These are phyloP conservation scores for Blepharisma japonicum DNA, from an alignment of 73 alveolate genomes.

Conservation along the genomic window DNA sequence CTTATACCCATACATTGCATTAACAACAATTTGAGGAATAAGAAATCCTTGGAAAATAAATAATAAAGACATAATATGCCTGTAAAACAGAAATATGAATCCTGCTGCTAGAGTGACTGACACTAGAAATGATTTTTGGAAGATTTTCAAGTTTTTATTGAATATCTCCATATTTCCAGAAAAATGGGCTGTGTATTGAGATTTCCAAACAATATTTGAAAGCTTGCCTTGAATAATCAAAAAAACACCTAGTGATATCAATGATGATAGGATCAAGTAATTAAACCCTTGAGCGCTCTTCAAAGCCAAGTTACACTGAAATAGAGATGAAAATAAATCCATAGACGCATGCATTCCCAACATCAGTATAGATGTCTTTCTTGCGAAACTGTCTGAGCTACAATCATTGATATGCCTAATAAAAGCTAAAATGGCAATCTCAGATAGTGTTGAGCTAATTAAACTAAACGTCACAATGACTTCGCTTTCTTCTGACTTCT, in stretches of 20 bases:
- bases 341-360: background rate
- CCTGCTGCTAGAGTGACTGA: background rate
- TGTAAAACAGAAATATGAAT: background rate
- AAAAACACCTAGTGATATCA: background rate
- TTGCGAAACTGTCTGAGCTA: slow-evolving; percentile 1
- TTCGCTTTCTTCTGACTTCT: background rate
- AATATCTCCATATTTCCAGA: background rate
- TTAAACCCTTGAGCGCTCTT: background rate
- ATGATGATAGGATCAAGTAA: background rate
- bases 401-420: background rate
- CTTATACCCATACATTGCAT: slow-evolving; percentile 10
- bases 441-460: background rate
- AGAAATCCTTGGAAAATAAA: background rate
- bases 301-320: background rate
- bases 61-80: background rate
- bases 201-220: slow-evolving; percentile 2
- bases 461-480: background rate
- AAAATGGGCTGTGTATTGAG: background rate
- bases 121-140: background rate
- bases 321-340: background rate
- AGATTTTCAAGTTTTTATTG: background rate
- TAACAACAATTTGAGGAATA: background rate
- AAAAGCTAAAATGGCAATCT: background rate
- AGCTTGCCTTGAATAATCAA: slow-evolving; percentile 5
- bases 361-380: background rate